Conservation (phyloP, 495 filamentous ascomycete genomes). For the Halenospora varia region DNA sequence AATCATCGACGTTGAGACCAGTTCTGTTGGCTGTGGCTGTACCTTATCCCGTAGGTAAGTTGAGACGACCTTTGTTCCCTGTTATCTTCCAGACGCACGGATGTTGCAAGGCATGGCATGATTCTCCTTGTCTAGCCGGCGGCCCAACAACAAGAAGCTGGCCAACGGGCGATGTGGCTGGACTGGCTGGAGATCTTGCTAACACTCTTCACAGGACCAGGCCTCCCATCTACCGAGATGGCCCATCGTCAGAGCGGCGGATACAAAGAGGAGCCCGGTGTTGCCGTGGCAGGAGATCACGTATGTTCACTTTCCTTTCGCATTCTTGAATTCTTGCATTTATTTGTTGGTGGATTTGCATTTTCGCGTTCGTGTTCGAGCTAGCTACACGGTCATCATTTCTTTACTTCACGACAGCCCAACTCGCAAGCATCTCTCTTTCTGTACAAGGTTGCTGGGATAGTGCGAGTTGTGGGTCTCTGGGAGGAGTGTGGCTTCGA, state of each 20-base stretch:
- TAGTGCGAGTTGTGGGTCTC: neutral
- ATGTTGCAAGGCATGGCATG: constrained; percentile 23
- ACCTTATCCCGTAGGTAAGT: constrained; percentile 7
- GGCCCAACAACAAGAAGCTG: neutral
- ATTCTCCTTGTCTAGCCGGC: neutral
- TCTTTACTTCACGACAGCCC: neutral
- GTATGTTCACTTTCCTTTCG: constrained; percentile 15
- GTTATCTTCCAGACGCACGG: constrained; percentile 15
- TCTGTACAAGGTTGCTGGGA: constrained; percentile 2
- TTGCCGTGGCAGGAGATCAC: constrained; percentile 20
- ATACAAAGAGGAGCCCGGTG: constrained; percentile 28
- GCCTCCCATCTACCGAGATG: constrained; percentile 16
- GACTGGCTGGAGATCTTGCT: constrained; percentile 1
- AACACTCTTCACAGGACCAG: constrained; percentile 6
- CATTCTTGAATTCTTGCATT: neutral
- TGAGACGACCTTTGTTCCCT: constrained; percentile 15
- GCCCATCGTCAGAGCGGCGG: constrained; percentile 25
- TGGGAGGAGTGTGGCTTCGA: constrained; percentile 12
- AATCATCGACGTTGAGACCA: constrained; percentile 4
- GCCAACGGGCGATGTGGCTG: constrained; percentile 7
- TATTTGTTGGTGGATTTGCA: constrained; percentile 1
- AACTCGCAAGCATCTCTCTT: constrained; percentile 17
- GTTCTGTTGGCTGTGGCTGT: neutral
- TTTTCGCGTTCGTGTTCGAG: constrained; percentile 3
- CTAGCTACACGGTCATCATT: constrained; percentile 3